Percentiles rank a stretch among this genome's conserved stretches.
phyloP scores from a whole-genome alignment of 75 land plant species.

The Larix kaempferi region DNA sequence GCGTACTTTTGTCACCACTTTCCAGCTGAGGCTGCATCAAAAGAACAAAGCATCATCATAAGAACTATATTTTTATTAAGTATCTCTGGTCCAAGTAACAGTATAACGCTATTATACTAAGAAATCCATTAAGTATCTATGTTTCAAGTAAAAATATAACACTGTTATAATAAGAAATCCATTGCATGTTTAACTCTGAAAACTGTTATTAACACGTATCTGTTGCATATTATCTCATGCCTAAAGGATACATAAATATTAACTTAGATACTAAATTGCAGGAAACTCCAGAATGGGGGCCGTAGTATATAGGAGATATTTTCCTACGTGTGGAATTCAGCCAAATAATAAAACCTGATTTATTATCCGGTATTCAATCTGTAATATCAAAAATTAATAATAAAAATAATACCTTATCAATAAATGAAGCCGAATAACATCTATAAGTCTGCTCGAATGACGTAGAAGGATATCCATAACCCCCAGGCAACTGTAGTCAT shows the following conservation, averaged over 20 bases:
- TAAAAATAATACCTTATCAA: slow-evolving; percentile 45
- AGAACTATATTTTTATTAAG: neutral
- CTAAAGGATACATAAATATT: neutral
- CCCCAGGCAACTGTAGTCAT: too few relatives aligned
- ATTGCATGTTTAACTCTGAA: too few relatives aligned
- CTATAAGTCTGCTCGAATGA: slow-evolving; percentile 62
- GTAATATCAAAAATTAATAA: too few relatives aligned
- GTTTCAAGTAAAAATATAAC: slow-evolving; percentile 87
- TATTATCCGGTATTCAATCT: too few relatives aligned
- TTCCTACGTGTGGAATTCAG: too few relatives aligned
- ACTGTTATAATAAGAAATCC: too few relatives aligned
- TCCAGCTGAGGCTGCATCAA: slow-evolving; percentile 79
- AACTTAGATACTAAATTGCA: too few relatives aligned
- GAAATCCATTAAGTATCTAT: slow-evolving; percentile 69
- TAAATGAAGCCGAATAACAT: slow-evolving; percentile 56
- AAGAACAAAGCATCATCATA: slow-evolving; percentile 13
- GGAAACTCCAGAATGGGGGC: too few relatives aligned
- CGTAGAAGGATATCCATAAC: slow-evolving; percentile 24
- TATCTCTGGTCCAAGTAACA: neutral
- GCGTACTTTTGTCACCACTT: slow-evolving; percentile 84
- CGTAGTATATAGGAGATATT: too few relatives aligned
- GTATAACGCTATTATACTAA: slow-evolving; percentile 67
- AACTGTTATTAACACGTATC: slow-evolving; percentile 35
- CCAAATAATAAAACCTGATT: too few relatives aligned
- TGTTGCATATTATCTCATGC: neutral